Conservation (phyloP, 2,329 filamentous ascomycete genomes). For the Epichloe bromicola region DNA sequence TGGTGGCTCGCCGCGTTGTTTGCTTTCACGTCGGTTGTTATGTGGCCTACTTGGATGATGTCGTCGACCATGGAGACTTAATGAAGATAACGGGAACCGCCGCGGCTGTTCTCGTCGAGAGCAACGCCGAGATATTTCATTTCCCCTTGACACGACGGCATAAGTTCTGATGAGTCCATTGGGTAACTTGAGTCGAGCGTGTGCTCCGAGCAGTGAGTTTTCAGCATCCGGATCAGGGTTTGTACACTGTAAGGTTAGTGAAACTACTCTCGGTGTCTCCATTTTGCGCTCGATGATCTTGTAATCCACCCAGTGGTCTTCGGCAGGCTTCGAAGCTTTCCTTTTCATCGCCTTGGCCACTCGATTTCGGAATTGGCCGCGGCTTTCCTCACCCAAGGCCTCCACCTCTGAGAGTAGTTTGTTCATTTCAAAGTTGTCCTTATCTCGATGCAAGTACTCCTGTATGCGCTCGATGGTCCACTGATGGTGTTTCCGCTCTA, state of each 20-base stretch:
- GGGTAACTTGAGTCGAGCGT: conserved; percentile 43
- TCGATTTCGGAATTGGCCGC: conserved; percentile 33
- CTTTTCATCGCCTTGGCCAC: conserved; percentile 33
- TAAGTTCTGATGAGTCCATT: conserved; percentile 46
- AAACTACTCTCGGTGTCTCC: conserved; percentile 37
- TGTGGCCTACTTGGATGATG: conserved; percentile 34
- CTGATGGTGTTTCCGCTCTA: conserved; percentile 39
- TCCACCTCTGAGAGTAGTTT: conserved; percentile 37
- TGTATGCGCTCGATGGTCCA: conserved; percentile 54
- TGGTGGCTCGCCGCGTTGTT: conserved; percentile 39
- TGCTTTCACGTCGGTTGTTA: conserved; percentile 35
- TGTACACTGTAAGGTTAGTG: conserved; percentile 37
- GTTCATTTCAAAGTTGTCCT: conserved; percentile 36
- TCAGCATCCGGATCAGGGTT: conserved; percentile 20
- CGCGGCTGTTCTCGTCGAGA: conserved; percentile 39
- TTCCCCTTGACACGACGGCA: conserved; percentile 35
- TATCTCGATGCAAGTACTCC: conserved; percentile 46
- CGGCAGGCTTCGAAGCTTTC: conserved; percentile 8
- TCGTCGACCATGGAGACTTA: conserved; percentile 32
- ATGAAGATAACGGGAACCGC: conserved; percentile 50
- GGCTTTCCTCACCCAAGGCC: conserved; percentile 35
- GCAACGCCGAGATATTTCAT: conserved; percentile 35
- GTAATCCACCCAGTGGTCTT: conserved; percentile 31
- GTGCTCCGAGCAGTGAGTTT: conserved; percentile 31
- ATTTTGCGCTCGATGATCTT: conserved; percentile 34